These are phyloP conservation scores for Crithidia acanthocephali DNA, from an alignment of 208 protist species.

Conservation along the genomic window DNA sequence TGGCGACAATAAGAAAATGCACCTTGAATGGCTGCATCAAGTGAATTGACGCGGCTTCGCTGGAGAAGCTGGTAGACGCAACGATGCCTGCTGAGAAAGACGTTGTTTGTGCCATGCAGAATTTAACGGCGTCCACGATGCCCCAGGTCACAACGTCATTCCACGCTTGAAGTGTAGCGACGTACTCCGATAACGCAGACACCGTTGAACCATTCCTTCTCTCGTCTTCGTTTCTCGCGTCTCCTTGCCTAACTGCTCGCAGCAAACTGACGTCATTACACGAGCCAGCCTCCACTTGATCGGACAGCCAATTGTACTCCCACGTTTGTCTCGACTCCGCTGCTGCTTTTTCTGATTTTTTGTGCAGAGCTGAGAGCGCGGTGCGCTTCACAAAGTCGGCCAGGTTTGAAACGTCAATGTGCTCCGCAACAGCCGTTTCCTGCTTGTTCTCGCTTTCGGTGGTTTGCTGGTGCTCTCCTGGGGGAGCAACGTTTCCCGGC, in stretches of 20 bases:
- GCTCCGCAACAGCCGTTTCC: neutral
- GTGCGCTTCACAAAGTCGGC: constrained; percentile 1
- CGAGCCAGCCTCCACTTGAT: neutral
- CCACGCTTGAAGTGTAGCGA: constrained; percentile 28
- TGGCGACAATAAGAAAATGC: constrained; percentile 13
- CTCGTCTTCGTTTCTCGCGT: neutral
- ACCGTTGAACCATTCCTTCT: neutral
- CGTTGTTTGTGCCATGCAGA: constrained; percentile 27
- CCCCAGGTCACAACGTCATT: constrained; percentile 15
- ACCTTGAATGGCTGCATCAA: constrained; percentile 28
- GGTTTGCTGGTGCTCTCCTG: neutral
- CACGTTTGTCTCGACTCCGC: too few relatives aligned
- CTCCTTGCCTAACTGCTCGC: neutral
- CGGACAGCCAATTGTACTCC: constrained; percentile 19
- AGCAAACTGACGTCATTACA: too few relatives aligned
- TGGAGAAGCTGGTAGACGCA: constrained; percentile 8
- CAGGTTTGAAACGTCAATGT: neutral
- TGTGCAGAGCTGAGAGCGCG: neutral
- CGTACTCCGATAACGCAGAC: constrained; percentile 15
- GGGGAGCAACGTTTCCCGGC: too few relatives aligned
- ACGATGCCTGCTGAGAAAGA: constrained; percentile 27
- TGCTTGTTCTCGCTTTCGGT: neutral
- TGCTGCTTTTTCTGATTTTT: neutral
- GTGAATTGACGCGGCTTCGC: neutral
- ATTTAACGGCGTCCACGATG: constrained; percentile 6